Conservation (phyloP, 257 asterid genomes). For the Parsonsia alboflavescens region DNA sequence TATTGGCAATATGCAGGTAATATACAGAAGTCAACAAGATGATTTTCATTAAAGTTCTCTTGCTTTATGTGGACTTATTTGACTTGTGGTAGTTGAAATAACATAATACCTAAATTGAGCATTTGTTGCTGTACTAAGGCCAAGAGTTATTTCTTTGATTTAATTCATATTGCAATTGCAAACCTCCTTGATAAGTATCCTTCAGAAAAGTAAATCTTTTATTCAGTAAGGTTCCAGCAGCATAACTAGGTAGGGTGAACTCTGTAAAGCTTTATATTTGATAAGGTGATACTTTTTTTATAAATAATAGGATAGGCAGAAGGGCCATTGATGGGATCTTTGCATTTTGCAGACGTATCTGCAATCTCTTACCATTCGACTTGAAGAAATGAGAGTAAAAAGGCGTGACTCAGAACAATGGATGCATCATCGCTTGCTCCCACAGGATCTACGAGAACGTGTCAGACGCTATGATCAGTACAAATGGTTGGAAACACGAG, state of each 20-base stretch:
- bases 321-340: background rate
- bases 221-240: background rate
- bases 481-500: conserved; percentile 98
- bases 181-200: background rate
- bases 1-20: conserved; percentile 99
- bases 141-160: background rate
- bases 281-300: too few relatives aligned
- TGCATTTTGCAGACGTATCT: conserved; percentile 75
- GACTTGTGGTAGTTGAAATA: background rate
- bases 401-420: conserved; percentile 99
- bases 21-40: background rate
- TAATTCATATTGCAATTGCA: background rate
- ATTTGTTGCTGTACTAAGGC: background rate
- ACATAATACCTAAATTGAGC: background rate
- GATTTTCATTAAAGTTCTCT: background rate
- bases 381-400: conserved; percentile 98
- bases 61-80: background rate
- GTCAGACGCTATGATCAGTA: conserved; percentile 97
- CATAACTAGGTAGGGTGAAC: too few relatives aligned
- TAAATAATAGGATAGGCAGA: background rate
- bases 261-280: too few relatives aligned
- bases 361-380: conserved; percentile 93
- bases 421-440: conserved; percentile 99
- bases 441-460: conserved; percentile 82
- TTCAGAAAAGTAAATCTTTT: background rate